A percentile compares a stretch with the other conserved stretches of the same genome.
These are phyloP conservation scores for Globisporangium yorkense DNA, from an alignment of 352 stramenopile species.

Conservation along the genomic window DNA sequence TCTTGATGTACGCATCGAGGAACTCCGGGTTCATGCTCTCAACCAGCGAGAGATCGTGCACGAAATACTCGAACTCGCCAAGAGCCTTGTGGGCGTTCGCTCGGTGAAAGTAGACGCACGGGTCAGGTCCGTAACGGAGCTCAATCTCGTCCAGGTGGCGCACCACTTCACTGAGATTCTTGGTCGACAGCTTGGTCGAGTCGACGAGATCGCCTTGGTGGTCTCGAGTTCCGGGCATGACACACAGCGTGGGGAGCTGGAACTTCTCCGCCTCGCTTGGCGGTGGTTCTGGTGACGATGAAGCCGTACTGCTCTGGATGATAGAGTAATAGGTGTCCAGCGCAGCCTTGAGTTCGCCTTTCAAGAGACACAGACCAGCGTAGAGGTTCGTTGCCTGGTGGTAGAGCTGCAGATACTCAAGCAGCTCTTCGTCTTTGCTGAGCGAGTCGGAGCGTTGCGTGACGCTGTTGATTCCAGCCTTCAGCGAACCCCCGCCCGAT, in stretches of 20 bases:
- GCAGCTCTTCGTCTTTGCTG: constrained; percentile 1
- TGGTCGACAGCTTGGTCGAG: constrained; percentile 36
- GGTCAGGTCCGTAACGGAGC: constrained; percentile 45
- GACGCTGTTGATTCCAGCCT: neutral
- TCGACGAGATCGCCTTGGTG: constrained; percentile 33
- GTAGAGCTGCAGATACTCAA: constrained; percentile 25
- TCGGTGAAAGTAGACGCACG: constrained; percentile 56
- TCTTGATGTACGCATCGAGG: constrained; percentile 28
- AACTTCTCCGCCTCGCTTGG: constrained; percentile 7
- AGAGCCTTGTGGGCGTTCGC: constrained; percentile 41
- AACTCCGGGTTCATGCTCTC: constrained; percentile 43
- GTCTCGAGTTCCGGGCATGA: constrained; percentile 35
- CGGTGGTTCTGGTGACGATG: constrained; percentile 2
- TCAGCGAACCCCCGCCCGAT: neutral
- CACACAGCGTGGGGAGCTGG: constrained; percentile 35
- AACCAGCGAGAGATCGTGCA: constrained; percentile 42
- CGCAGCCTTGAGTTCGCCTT: constrained; percentile 39
- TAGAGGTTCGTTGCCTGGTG: constrained; percentile 40
- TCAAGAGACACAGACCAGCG: constrained; percentile 38
- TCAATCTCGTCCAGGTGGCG: constrained; percentile 52
- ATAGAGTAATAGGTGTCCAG: constrained; percentile 44
- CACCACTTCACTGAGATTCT: constrained; percentile 35
- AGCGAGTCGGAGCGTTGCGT: neutral
- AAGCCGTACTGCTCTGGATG: constrained; percentile 7
- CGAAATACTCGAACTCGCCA: constrained; percentile 32